Percentiles rank a stretch among this genome's conserved stretches.
Evolutionary conservation across 352 stramenopile species (phyloP).

Genomic region (Aphanomyces astaci): DNA sequence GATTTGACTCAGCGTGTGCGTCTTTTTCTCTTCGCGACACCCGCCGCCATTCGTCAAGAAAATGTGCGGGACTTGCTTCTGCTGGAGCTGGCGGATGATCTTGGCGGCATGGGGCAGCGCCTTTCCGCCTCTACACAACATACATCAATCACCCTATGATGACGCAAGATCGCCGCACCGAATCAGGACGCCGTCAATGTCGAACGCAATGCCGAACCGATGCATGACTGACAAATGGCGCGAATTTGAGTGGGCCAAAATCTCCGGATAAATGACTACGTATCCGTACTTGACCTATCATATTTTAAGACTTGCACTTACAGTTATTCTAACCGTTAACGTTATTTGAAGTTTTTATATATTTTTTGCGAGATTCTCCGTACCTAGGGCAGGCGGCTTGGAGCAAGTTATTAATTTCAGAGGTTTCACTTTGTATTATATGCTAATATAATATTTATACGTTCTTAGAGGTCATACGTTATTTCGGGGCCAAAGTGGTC

Average conservation of each 20-base stretch:
- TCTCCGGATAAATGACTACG: background rate
- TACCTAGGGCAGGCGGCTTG: too few relatives aligned
- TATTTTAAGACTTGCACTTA: too few relatives aligned
- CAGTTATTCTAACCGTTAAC: too few relatives aligned
- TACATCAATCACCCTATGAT: background rate
- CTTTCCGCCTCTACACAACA: conserved; percentile 41
- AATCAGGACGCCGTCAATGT: conserved; percentile 89
- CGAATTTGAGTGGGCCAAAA: background rate
- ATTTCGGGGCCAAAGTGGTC: too few relatives aligned
- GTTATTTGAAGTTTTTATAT: too few relatives aligned
- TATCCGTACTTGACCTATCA: background rate
- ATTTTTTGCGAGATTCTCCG: too few relatives aligned
- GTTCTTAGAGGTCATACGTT: too few relatives aligned
- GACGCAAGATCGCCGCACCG: conserved; percentile 32
- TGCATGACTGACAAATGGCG: conserved; percentile 17
- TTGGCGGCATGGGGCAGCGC: conserved; percentile 58
- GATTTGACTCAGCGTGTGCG: conserved; percentile 53
- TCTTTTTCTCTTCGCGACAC: conserved; percentile 80
- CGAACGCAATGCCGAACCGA: conserved; percentile 81
- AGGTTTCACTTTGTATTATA: too few relatives aligned
- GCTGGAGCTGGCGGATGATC: conserved; percentile 54
- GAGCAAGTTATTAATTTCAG: too few relatives aligned
- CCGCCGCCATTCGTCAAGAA: conserved; percentile 87
- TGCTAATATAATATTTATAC: too few relatives aligned
- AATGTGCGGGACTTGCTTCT: conserved; percentile 69